Evolutionary conservation across 176 grass and related monocot species (phyloP).

Genomic region (Bothriochloa decipiens): DNA sequence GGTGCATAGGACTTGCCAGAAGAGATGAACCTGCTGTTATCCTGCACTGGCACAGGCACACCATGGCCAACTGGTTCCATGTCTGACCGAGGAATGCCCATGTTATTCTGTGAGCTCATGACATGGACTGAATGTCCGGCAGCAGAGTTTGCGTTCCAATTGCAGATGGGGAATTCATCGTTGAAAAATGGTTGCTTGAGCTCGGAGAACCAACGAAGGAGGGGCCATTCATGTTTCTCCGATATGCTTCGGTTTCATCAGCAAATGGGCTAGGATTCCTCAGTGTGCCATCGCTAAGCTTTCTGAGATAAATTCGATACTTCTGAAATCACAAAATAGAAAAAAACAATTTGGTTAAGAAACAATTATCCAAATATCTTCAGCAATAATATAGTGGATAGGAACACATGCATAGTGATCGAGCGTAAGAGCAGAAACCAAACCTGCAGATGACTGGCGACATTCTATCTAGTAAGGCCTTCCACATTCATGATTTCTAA

Average conservation of each 20-base stretch:
- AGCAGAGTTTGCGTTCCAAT: conserved; percentile 23
- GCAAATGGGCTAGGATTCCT: neutral
- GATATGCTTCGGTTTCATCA: neutral
- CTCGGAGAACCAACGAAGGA: neutral
- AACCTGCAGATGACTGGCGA: conserved; percentile 81
- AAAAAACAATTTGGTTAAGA: neutral
- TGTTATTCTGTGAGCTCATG: neutral
- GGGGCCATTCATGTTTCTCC: conserved; percentile 12
- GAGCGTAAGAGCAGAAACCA: neutral
- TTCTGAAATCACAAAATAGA: conserved; percentile 57
- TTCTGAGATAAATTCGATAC: conserved; percentile 59
- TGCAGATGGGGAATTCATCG: conserved; percentile 18
- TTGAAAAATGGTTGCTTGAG: neutral
- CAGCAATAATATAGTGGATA: neutral
- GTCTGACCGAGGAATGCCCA: neutral
- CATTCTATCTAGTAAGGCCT: conserved; percentile 54
- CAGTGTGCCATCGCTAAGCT: conserved; percentile 8
- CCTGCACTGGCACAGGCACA: neutral
- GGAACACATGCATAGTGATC: neutral
- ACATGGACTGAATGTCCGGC: conserved; percentile 7
- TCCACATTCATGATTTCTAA: conserved; percentile 59
- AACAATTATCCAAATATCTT: too few relatives aligned
- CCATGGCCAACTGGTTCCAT: conserved; percentile 10
- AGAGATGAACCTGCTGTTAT: too few relatives aligned
- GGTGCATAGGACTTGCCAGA: too few relatives aligned